Evolutionary conservation across 1,284 basidiomycete genomes (phyloP), one percentile per base, ranked within the genome.

Genomic region (Phaffia rhodozyma): DNA sequence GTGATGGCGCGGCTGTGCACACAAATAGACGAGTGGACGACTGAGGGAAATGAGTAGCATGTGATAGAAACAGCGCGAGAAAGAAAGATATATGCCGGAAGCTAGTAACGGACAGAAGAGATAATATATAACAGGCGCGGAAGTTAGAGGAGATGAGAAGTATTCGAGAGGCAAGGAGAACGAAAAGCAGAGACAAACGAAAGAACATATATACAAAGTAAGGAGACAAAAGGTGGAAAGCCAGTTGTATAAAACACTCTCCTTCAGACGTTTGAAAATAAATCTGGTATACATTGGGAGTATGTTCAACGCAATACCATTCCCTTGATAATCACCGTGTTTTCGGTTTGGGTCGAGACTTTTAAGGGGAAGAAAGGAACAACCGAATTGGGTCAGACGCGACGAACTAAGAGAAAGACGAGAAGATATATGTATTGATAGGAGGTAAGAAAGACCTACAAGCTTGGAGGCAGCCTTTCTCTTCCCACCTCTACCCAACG

Each of bases 341-440:
- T 38, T 61, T 61, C 2, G 53, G 60, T 47, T 55, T 55, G 6
- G 53, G 60, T 21, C 60, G 38, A 2, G 61, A 21, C 57, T 58
- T 18, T 5, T 34, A 34, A n/a, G 5, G 25, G 34, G 32, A 38
- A 16, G 21, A 48, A 49, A 51, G 3, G 9, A 18, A 50, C 48
- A 9, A n/a, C 7, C 2, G 23, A 29, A 27, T 53, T 16, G 18
- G 52, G 13, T 43, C 2, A 58, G 18, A 18, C 48, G 11, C 13
- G 38, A 13, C 7, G 16, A 2, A 30, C 5, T 3, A 23, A 32
- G 29, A 50, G 23, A 5, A 30, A 0, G 4, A 32, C 20, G 16
- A n/a, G 16, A 29, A 5, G 18, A 34, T 21, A 43, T 43, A 16
- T 7, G 13, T n/a, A n/a, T 43, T 43, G 38, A 43, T 7, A 43